phyloP scores from a whole-genome alignment of 2,329 filamentous ascomycete species.

The Pseudogymnoascus sp. region DNA sequence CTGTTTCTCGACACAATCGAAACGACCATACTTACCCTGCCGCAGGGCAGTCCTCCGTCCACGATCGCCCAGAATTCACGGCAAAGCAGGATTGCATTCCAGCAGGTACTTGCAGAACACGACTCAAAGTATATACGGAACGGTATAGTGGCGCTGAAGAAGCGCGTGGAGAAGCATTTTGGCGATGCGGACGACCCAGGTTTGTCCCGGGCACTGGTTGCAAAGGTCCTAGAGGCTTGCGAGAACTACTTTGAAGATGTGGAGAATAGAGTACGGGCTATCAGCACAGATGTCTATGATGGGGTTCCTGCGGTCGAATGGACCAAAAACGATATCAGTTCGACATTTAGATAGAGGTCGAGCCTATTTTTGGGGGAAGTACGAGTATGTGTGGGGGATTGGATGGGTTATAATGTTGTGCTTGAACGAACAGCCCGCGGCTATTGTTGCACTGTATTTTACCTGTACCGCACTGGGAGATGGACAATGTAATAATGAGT shows the following conservation, averaged over 20 bases:
- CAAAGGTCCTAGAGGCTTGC: conserved; percentile 50
- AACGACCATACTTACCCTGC: conserved; percentile 50
- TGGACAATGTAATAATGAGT: neutral
- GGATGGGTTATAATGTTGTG: conserved; percentile 5
- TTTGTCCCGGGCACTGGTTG: conserved; percentile 40
- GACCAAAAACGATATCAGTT: conserved; percentile 54
- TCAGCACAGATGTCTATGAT: conserved; percentile 55
- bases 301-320: conserved; percentile 58
- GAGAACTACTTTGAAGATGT: conserved; percentile 55
- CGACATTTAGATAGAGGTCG: conserved; percentile 37
- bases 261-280: conserved; percentile 49
- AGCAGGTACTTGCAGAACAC: conserved; percentile 73
- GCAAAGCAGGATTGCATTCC: conserved; percentile 73
- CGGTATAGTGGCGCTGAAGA: conserved; percentile 81
- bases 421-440: conserved; percentile 2
- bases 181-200: conserved; percentile 73
- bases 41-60: conserved; percentile 48
- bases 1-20: conserved; percentile 90
- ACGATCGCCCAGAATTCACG: conserved; percentile 71
- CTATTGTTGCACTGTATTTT: neutral
- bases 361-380: neutral
- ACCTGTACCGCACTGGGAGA: neutral
- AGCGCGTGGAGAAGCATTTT: conserved; percentile 95
- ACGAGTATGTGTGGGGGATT: neutral
- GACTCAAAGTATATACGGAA: conserved; percentile 80